Evolutionary conservation across 805 yeast genomes (phyloP), one percentile per base, ranked within the genome.

Genomic region (Metschnikowia peoriensis): DNA sequence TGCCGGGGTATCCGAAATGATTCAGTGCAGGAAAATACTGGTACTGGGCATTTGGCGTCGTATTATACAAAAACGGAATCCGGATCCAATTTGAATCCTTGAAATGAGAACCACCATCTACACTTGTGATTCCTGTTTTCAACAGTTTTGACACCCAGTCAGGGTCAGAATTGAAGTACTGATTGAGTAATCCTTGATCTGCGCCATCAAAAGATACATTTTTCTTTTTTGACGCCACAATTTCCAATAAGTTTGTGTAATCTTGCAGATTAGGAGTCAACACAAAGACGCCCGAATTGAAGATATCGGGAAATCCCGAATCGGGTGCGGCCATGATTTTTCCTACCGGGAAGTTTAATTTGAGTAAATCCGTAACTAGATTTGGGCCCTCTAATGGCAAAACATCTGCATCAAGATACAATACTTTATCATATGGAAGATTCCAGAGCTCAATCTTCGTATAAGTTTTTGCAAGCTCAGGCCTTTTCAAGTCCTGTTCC

Each of bases 161-260:
- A 11, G 77, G 77, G 43, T 67, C 62, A 9, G 65, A 43, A 52
- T 75, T 78, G 65, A 88, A 89, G 62, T 80, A 86, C 63, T 88
- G 88, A 67, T 91, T 91, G 56, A 91, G 73, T 38, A 91, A 74
- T 11, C 97, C 97, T 68, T 91, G 97, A 69, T 91, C 97, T 2
- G 96, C 93, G 41, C 96, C 96, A 68, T 91, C 97, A 60, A 89
- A 88, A 4, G 77, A 68, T 1, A 66, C 59, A 35, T 61, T 59
- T 3, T 29, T 55, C 35, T 57, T 41, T 15, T 51, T 42, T 9
- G 58, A 49, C 1, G 61, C 54, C 11, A 64, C 66, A 42, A 71
- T 58, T 5, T 53, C 53, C 41, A 59, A 60, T 45, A 90, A 73
- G 38, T 48, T 51, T 11, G 12, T 28, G 45, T 53, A 55, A 53